Conservation (phyloP, 441 rosid species). For the Dalechampia spathulata region DNA sequence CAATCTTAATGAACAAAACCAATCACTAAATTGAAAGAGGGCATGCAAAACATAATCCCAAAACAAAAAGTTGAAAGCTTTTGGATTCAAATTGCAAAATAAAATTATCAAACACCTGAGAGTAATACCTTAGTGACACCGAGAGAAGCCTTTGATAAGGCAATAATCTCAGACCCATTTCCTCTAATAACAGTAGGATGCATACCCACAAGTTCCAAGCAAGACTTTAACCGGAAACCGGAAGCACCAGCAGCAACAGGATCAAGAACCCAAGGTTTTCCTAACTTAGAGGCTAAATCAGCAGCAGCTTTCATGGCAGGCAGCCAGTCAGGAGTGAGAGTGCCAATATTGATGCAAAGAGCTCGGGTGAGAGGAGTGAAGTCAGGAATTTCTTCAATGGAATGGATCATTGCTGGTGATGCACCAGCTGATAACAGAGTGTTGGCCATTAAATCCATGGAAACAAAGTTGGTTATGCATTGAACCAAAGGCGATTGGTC, state of each 20-base stretch:
- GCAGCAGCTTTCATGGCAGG: slow-evolving; percentile 73
- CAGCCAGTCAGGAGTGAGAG: slow-evolving; percentile 64
- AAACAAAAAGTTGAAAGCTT: not conserved
- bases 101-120: not conserved
- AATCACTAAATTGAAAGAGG: not conserved
- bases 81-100: not conserved
- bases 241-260: slow-evolving; percentile 87
- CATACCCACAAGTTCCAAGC: slow-evolving; percentile 57
- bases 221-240: slow-evolving; percentile 54
- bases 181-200: slow-evolving; percentile 74
- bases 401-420: slow-evolving; percentile 90
- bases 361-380: slow-evolving; percentile 64
- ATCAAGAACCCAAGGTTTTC: slow-evolving; percentile 86
- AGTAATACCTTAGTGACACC: slow-evolving; percentile 48
- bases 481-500: slow-evolving; percentile 62
- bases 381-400: slow-evolving; percentile 57
- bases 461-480: slow-evolving; percentile 89
- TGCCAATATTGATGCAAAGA: slow-evolving; percentile 73
- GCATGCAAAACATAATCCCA: not conserved
- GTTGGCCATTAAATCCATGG: slow-evolving; percentile 89
- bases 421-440: slow-evolving; percentile 82
- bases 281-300: slow-evolving; percentile 27
- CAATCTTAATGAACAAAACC: slow-evolving; percentile 35
- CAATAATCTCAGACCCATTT: slow-evolving; percentile 77
- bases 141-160: slow-evolving; percentile 53